Evolutionary conservation across 495 filamentous ascomycete species (phyloP).

Genomic region (Baudoinia panamericana): DNA sequence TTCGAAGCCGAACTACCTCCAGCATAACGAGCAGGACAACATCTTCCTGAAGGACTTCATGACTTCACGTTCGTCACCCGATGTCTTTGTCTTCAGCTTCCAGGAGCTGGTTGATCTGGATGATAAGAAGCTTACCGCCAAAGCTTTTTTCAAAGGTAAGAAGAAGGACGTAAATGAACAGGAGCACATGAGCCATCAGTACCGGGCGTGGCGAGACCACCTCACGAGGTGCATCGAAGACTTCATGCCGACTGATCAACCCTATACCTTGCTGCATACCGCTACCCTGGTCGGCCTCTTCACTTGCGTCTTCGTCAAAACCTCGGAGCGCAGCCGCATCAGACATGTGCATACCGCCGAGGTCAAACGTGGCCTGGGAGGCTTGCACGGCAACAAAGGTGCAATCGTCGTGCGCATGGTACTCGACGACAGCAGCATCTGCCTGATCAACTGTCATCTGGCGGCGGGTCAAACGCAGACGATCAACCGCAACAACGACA

Average conservation of each 20-base stretch:
- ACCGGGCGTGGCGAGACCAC: constrained; percentile 88
- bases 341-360: constrained; percentile 64
- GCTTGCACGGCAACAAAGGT: constrained; percentile 86
- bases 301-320: constrained; percentile 85
- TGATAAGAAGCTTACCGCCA: constrained; percentile 94
- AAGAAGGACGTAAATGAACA: constrained; percentile 82
- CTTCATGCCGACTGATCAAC: constrained; percentile 60
- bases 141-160: constrained; percentile 47
- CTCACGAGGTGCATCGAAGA: constrained; percentile 69
- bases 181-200: constrained; percentile 94
- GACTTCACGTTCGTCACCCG: constrained; percentile 45
- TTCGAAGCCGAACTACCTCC: constrained; percentile 67
- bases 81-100: constrained; percentile 92
- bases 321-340: constrained; percentile 59
- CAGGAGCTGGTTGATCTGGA: constrained; percentile 95
- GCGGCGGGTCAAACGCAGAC: constrained; percentile 88
- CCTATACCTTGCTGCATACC: constrained; percentile 77
- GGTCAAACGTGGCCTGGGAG: constrained; percentile 89
- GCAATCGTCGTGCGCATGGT: constrained; percentile 84
- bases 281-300: constrained; percentile 87
- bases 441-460: constrained; percentile 95
- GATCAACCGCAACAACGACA: constrained; percentile 80
- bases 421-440: constrained; percentile 82
- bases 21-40: constrained; percentile 50
- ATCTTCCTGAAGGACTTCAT: constrained; percentile 55